A percentile compares a stretch with the other conserved stretches of the same genome.
Conservation (phyloP, 371 early-diverging fungal genomes). For the Mucor piriformis region DNA sequence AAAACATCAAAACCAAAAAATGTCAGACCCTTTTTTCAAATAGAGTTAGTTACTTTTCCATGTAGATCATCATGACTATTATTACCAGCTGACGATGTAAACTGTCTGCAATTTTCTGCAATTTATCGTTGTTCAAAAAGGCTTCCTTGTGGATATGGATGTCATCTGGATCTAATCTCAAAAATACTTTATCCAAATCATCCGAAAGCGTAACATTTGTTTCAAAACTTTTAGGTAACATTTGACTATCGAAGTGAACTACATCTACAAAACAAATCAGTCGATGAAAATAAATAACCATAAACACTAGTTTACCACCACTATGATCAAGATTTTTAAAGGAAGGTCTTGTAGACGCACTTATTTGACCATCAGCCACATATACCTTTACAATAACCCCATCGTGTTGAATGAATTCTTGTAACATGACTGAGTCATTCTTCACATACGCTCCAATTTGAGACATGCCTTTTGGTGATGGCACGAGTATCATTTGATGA, state of each 20-base stretch:
- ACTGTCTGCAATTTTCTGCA: slow-evolving; percentile 38
- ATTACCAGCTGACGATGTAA: slow-evolving; percentile 41
- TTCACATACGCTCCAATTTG: slow-evolving; percentile 19
- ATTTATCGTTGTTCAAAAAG: slow-evolving; percentile 25
- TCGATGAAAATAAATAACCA: background rate
- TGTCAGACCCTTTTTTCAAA: slow-evolving; percentile 39
- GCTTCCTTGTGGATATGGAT: slow-evolving; percentile 29
- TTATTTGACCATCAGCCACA: slow-evolving; percentile 44
- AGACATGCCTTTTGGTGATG: slow-evolving; percentile 24
- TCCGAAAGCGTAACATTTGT: slow-evolving; percentile 14
- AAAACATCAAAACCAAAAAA: slow-evolving; percentile 56
- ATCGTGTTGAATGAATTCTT: slow-evolving; percentile 53
- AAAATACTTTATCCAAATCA: slow-evolving; percentile 32
- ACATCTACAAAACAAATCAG: slow-evolving; percentile 16
- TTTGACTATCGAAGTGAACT: slow-evolving; percentile 50
- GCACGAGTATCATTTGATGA: slow-evolving; percentile 51
- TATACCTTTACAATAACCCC: slow-evolving; percentile 54
- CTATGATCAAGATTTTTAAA: slow-evolving; percentile 36
- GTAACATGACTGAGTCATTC: slow-evolving; percentile 44
- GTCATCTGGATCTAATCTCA: slow-evolving; percentile 18
- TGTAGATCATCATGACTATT: background rate
- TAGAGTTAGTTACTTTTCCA: background rate
- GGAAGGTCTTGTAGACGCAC: slow-evolving; percentile 44
- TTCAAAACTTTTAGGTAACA: slow-evolving; percentile 47
- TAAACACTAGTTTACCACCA: slow-evolving; percentile 17